Conservation (phyloP, 192 early-diverging fungal genomes). For the Coemansia sp. region DNA sequence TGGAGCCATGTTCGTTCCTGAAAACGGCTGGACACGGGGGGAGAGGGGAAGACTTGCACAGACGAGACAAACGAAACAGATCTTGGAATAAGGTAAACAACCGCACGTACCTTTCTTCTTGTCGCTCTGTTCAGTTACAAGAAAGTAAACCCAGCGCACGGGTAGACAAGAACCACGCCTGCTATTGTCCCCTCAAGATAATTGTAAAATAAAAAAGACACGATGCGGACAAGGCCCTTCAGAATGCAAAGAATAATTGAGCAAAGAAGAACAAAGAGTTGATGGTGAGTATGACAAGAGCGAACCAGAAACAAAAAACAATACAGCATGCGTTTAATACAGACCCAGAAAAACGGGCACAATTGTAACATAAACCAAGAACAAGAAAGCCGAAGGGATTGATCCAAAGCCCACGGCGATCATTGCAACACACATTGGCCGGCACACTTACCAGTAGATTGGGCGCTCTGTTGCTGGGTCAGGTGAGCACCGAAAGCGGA, state of each 20-base stretch:
- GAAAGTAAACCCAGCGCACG: conserved; percentile 11
- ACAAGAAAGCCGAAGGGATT: not conserved
- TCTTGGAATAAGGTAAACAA: not conserved
- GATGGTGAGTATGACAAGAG: not conserved
- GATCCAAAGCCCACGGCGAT: not conserved
- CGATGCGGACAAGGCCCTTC: not conserved
- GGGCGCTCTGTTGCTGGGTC: not conserved
- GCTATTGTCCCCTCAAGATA: conserved; percentile 5
- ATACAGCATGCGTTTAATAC: not conserved
- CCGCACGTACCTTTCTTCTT: conserved; percentile 5
- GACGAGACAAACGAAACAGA: not conserved
- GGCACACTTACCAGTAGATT: conserved; percentile 4
- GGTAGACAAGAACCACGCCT: conserved; percentile 1
- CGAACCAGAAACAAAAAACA: not conserved
- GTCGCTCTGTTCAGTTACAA: not conserved
- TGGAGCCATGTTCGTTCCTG: not conserved
- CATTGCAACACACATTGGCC: not conserved
- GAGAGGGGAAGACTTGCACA: not conserved
- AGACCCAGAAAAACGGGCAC: conserved; percentile 4
- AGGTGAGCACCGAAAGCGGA: conserved; percentile 1
- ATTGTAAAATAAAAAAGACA: not conserved
- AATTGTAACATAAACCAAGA: not conserved
- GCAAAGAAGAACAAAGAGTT: conserved; percentile 6
- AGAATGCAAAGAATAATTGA: conserved; percentile 9
- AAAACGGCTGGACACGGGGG: not conserved